Base-by-base conservation (phyloP, 352 stramenopile genomes). In the Elongisporangium undulatum region DNA sequence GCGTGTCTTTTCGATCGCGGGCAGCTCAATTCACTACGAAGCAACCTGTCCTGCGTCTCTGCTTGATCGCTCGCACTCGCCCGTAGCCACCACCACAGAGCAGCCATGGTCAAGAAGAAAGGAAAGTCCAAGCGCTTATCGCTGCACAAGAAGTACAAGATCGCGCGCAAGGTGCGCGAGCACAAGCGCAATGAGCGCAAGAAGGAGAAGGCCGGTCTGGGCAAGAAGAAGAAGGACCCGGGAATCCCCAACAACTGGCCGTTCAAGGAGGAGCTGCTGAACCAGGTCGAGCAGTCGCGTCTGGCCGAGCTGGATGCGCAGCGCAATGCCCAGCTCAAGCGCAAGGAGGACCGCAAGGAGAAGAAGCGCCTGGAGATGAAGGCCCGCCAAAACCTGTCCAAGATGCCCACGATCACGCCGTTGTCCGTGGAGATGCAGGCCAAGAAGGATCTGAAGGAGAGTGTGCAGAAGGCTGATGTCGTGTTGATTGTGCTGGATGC, bases 141-240 rank as follows among this genome's bases (percentile, higher is more conserved):
- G 53, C 87, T 99, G 53, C 97, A 99, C 79, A 97, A 99, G 85
- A 99, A 99, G 80, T 99, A 99, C 86, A 99, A 99, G 76, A 96
- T 97, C 68, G 77, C 85, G 48, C 85, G 84, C 63, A 95, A 94
- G 68, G 85, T 94, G 71, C 78, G 79, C 57, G 95, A 99, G 79
- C 97, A 98, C 68, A 90, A 98, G 69, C 89, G 96, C 24, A 90
- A 97, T 74, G 85, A 97, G 64, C 91, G 93, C 52, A 98, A 99
- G 77, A 79, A 96, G 59, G 90, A 94, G 26, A 93, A 91, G 49
- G 65, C 90, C 21, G 87, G 87, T 49, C 80, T 84, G 48, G 72
- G 91, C 66, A 97, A 98, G 69, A 97, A 97, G 78, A 96, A 97
- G 68, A 98, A 98, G 66, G 96, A 98, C 83, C 94, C 96, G 9